Percentiles rank a stretch among this genome's conserved stretches.
Evolutionary conservation across 441 rosid species (phyloP).

Genomic region (Macaranga tanarius): DNA sequence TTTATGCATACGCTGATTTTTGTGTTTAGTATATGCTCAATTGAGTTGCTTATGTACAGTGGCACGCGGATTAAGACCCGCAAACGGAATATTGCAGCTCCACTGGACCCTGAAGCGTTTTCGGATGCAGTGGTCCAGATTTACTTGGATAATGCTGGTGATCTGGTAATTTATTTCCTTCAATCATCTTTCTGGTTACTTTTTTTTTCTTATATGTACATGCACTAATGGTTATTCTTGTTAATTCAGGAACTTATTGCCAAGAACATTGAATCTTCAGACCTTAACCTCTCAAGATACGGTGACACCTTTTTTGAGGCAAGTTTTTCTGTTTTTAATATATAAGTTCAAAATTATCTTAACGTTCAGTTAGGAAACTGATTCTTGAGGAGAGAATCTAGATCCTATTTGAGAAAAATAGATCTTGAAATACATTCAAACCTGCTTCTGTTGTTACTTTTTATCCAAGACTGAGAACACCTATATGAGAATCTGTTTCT

Average conservation of each 20-base stretch:
- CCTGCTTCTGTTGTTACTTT: not conserved
- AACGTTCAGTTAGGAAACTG: not conserved
- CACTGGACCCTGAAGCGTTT: conserved; percentile 99
- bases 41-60: conserved; percentile 35
- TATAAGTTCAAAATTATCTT: not conserved
- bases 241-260: conserved; percentile 78
- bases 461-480: not conserved
- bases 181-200: not conserved
- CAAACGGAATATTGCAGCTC: conserved; percentile 99
- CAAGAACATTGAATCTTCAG: conserved; percentile 83
- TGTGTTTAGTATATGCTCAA: not conserved
- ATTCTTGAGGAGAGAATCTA: not conserved
- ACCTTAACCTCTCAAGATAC: conserved; percentile 92
- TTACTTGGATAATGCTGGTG: conserved; percentile 98
- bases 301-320: conserved; percentile 99
- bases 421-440: not conserved
- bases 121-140: conserved; percentile 99
- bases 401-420: not conserved
- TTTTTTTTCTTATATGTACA: not conserved
- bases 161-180: conserved; percentile 57
- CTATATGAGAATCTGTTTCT: not conserved
- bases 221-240: not conserved
- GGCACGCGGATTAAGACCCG: conserved; percentile 99
- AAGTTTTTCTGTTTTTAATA: conserved; percentile 18
- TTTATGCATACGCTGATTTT: no score